Evolutionary conservation across 495 filamentous ascomycete species (phyloP).

Genomic region (Barbatosphaeria neglecta): DNA sequence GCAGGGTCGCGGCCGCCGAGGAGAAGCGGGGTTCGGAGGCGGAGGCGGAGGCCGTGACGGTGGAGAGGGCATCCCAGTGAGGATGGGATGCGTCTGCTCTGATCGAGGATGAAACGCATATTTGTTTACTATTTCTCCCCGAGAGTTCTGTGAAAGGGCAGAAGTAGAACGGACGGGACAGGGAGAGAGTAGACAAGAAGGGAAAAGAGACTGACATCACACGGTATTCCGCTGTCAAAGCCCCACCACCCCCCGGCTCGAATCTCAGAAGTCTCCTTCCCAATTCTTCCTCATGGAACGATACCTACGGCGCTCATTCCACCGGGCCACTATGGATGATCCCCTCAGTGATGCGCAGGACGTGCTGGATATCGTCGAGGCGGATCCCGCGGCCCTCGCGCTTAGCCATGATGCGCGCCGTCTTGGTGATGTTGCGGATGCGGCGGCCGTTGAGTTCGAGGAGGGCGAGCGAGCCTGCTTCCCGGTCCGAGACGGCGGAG

Average conservation of each 20-base stretch:
- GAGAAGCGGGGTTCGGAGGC: not conserved
- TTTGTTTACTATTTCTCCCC: too few relatives aligned
- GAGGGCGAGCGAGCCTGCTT: slow-evolving; percentile 8
- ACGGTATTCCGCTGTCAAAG: too few relatives aligned
- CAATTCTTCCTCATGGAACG: too few relatives aligned
- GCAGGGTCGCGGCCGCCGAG: not conserved
- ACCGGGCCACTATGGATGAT: not conserved
- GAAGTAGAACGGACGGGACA: too few relatives aligned
- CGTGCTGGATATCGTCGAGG: slow-evolving; percentile 7
- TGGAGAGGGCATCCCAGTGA: not conserved
- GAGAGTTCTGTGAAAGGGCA: too few relatives aligned
- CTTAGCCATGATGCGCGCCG: slow-evolving; percentile 14
- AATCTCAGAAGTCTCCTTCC: too few relatives aligned
- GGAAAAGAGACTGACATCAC: too few relatives aligned
- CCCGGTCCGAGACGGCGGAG: slow-evolving; percentile 4
- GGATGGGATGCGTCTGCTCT: too few relatives aligned
- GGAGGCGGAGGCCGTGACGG: not conserved
- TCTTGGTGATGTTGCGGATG: slow-evolving; percentile 14
- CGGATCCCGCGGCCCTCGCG: slow-evolving; percentile 2
- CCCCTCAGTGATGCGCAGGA: slow-evolving; percentile 11
- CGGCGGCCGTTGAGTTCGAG: slow-evolving; percentile 11
- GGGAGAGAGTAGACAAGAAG: too few relatives aligned
- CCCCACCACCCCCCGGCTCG: too few relatives aligned
- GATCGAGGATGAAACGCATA: too few relatives aligned
- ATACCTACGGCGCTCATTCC: too few relatives aligned